These are phyloP conservation scores for Aspergillus carlsbadensis DNA, from an alignment of 495 filamentous ascomycete genomes.

Conservation along the genomic window DNA sequence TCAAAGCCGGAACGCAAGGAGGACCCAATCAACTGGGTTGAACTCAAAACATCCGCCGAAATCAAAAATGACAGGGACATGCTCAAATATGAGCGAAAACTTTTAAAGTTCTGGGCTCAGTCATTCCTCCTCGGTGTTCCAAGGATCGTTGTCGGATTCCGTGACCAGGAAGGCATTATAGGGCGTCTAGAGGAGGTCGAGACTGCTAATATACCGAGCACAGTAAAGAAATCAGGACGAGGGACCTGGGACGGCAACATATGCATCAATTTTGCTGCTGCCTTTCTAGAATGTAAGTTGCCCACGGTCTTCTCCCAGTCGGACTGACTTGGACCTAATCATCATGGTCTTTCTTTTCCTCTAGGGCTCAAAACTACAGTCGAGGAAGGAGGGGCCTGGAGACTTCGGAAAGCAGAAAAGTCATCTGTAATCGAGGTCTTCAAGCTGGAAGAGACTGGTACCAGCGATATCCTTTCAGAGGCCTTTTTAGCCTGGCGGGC, in stretches of 20 bases:
- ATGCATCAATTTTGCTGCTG: constrained; percentile 83
- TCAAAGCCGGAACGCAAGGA: constrained; percentile 64
- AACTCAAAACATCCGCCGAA: constrained; percentile 86
- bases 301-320: neutral
- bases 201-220: constrained; percentile 70
- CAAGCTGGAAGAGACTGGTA: constrained; percentile 67
- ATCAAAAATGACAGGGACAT: constrained; percentile 62
- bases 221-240: constrained; percentile 62
- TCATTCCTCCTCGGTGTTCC: constrained; percentile 92
- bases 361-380: constrained; percentile 65
- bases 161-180: constrained; percentile 71
- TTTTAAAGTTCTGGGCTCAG: constrained; percentile 95
- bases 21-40: constrained; percentile 81
- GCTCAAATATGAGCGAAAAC: constrained; percentile 79
- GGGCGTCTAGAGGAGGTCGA: constrained; percentile 70
- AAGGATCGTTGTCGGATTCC: constrained; percentile 87
- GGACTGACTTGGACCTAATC: neutral
- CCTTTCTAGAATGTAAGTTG: constrained; percentile 69
- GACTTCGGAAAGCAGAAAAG: constrained; percentile 62
- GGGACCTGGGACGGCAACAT: constrained; percentile 82
- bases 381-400: constrained; percentile 74
- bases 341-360: neutral
- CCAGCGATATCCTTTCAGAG: constrained; percentile 72
- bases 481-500: constrained; percentile 75
- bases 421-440: constrained; percentile 65